Conservation (phyloP, 768 basidiomycete genomes). For the Gymnopilus junonius region DNA sequence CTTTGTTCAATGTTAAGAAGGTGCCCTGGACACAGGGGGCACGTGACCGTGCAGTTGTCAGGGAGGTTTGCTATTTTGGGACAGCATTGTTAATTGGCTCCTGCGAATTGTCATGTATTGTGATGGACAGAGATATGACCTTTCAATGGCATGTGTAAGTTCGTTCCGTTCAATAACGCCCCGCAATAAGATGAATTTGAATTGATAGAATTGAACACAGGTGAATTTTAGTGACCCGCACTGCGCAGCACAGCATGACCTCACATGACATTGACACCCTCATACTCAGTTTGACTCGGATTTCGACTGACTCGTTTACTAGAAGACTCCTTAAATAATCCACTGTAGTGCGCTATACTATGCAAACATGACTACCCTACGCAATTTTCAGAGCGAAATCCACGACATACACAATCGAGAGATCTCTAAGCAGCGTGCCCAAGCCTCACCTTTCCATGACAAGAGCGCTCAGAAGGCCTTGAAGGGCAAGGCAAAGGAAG, state of each 20-base stretch:
- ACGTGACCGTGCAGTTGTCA: conserved; percentile 21
- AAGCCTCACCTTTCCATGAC: conserved; percentile 33
- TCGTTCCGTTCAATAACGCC: too few relatives aligned
- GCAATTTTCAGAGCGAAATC: conserved; percentile 75
- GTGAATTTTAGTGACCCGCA: background rate
- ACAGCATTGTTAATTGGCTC: conserved; percentile 2
- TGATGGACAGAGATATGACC: background rate
- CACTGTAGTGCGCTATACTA: background rate
- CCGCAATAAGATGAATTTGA: background rate
- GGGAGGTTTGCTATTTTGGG: background rate
- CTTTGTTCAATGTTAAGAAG: conserved; percentile 10
- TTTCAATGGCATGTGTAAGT: background rate
- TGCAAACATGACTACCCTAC: conserved; percentile 54
- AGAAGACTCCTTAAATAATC: background rate
- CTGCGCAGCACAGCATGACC: conserved; percentile 16
- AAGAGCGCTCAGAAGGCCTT: conserved; percentile 38
- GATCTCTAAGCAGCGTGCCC: conserved; percentile 61
- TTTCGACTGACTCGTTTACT: conserved; percentile 16
- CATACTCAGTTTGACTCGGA: conserved; percentile 9
- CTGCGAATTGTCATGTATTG: background rate
- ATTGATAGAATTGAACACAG: background rate
- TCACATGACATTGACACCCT: conserved; percentile 24
- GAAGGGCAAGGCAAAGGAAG: conserved; percentile 50
- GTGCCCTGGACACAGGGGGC: background rate
- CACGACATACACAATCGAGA: conserved; percentile 76